phyloP scores from a whole-genome alignment of 1,284 basidiomycete species.

The Ustilago shanxiensis region DNA sequence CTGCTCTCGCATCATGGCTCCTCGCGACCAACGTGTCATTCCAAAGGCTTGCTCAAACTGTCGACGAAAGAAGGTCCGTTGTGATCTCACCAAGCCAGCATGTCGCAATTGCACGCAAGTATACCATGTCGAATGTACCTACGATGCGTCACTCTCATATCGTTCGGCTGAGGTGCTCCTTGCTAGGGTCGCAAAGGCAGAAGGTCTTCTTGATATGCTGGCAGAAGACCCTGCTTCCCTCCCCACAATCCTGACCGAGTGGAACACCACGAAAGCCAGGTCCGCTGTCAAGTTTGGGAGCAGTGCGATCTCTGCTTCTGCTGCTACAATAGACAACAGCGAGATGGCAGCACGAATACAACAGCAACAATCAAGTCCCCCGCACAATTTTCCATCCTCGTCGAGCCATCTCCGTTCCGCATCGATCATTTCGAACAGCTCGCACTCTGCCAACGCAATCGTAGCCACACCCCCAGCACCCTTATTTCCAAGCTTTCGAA shows the following conservation, averaged over 20 bases:
- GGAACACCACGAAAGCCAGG: no score
- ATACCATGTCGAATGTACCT: constrained; percentile 9
- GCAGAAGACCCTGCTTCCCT: background rate
- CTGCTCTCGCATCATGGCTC: background rate
- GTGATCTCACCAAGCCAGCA: constrained; percentile 15
- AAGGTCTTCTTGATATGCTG: constrained; percentile 5
- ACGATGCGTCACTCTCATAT: constrained; percentile 11
- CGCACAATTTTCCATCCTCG: no score
- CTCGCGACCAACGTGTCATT: constrained; percentile 9
- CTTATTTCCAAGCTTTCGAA: no score
- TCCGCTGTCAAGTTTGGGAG: no score
- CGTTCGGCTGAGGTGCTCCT: constrained; percentile 9
- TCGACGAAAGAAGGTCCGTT: constrained; percentile 11
- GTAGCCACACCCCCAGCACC: no score
- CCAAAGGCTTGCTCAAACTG: constrained; percentile 11
- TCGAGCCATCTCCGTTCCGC: no score
- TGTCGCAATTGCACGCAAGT: constrained; percentile 15
- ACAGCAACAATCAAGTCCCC: no score
- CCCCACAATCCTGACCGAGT: background rate
- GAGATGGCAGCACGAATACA: no score
- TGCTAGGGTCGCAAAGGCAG: constrained; percentile 6
- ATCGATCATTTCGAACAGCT: no score
- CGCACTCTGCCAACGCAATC: no score
- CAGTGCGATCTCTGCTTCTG: no score
- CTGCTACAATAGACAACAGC: no score